Evolutionary conservation across 2,329 filamentous ascomycete genomes (phyloP).

Genomic region (Phialophora macrospora): DNA sequence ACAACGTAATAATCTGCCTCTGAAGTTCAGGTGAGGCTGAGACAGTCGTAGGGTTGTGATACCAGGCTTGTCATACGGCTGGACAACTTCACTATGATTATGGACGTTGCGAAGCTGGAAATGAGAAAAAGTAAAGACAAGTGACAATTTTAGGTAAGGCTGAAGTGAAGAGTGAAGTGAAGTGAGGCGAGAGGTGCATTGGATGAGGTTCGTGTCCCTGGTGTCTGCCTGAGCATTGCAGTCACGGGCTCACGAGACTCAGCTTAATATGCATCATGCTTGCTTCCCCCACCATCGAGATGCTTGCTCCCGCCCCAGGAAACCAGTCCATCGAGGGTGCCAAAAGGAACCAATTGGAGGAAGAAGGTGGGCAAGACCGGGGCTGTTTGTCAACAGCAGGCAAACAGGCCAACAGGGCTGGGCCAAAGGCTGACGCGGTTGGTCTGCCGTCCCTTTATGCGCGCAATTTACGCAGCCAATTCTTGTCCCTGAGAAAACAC

Average conservation of each 20-base stretch:
- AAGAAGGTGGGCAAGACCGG: background rate
- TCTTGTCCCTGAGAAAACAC: background rate
- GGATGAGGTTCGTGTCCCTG: background rate
- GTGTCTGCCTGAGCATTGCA: slow-evolving; percentile 8
- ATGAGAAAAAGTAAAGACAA: slow-evolving; percentile 3
- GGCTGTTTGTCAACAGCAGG: background rate
- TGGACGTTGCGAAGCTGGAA: background rate
- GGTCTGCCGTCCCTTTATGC: background rate
- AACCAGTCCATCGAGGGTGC: background rate
- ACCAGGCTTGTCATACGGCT: background rate
- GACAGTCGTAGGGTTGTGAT: background rate
- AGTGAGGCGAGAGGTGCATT: background rate
- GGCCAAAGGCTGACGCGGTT: background rate
- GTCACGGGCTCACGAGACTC: background rate
- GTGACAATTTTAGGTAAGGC: background rate
- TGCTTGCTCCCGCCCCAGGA: background rate
- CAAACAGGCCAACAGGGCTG: background rate
- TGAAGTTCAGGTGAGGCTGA: background rate
- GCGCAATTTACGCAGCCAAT: background rate
- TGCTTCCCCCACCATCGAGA: background rate
- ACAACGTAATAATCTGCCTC: background rate
- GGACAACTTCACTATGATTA: background rate
- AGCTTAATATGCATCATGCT: background rate
- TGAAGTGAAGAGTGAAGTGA: slow-evolving; percentile 8
- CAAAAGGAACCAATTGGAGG: background rate